Evolutionary conservation across 2,329 filamentous ascomycete genomes (phyloP).

Genomic region (Aspergillus japonicus): DNA sequence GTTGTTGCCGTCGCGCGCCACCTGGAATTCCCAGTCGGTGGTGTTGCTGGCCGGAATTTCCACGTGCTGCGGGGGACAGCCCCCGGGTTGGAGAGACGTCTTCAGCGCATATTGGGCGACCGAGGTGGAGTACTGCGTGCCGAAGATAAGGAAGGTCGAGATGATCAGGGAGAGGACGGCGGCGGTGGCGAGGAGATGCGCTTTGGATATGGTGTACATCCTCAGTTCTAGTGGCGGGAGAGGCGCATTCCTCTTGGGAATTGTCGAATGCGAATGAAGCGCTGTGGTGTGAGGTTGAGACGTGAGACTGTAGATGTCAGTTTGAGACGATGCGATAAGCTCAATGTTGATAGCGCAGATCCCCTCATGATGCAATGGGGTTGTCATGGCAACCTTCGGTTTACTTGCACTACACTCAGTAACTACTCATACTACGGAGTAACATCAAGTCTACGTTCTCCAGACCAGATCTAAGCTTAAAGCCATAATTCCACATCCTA

Average conservation of each 20-base stretch:
- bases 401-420: not conserved
- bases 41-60: not conserved
- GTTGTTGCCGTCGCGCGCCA: conserved; percentile 36
- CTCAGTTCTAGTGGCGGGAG: not conserved
- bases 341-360: not conserved
- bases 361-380: not conserved
- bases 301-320: not conserved
- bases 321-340: not conserved
- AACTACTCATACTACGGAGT: not conserved
- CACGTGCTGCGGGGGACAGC: not conserved
- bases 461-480: not conserved
- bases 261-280: no score
- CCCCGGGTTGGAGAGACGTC: not conserved
- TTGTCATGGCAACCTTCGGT: not conserved
- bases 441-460: not conserved
- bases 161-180: conserved; percentile 26
- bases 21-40: conserved; percentile 33
- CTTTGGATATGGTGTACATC: not conserved
- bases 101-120: conserved; percentile 26
- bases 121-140: conserved; percentile 16
- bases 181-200: conserved; percentile 30
- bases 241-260: not conserved
- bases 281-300: no score
- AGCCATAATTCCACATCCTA: no score
- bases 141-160: conserved; percentile 29